A percentile compares a stretch with the other conserved stretches of the same genome.
These are phyloP conservation scores for Hypoxylon sp. DNA, from an alignment of 2,329 filamentous ascomycete species.

Conservation along the genomic window DNA sequence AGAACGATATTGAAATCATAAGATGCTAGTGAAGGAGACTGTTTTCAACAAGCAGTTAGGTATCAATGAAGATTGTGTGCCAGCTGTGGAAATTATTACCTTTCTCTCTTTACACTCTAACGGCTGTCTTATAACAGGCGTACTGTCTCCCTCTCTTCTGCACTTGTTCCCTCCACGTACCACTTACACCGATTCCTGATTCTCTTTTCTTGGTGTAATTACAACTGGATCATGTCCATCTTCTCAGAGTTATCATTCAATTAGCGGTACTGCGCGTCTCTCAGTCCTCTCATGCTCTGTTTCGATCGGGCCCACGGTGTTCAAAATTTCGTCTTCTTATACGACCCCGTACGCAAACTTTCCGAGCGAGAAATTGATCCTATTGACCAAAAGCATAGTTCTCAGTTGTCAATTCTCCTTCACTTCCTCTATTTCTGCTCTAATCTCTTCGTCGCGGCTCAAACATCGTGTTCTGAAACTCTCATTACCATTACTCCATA, in stretches of 20 bases:
- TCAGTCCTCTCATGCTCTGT: neutral
- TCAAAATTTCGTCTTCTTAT: neutral
- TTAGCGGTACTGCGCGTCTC: neutral
- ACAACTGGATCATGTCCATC: neutral
- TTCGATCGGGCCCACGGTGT: neutral
- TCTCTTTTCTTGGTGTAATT: neutral
- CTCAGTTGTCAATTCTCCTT: neutral
- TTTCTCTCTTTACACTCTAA: neutral
- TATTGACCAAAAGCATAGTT: neutral
- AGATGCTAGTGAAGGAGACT: neutral
- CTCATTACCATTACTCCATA: neutral
- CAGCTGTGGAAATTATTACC: neutral
- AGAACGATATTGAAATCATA: neutral
- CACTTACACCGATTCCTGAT: neutral
- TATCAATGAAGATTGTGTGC: neutral
- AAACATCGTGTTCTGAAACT: neutral
- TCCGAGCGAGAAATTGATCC: neutral
- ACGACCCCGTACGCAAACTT: neutral
- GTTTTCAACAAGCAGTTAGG: too few relatives aligned
- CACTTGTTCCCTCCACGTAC: neutral
- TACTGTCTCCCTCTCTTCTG: neutral
- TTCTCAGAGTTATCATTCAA: neutral
- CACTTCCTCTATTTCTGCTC: neutral
- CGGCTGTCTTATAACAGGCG: neutral
- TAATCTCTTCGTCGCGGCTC: neutral